Evolutionary conservation across 106 monocot genomes (phyloP).

Genomic region (Platanthera guangdongensis): DNA sequence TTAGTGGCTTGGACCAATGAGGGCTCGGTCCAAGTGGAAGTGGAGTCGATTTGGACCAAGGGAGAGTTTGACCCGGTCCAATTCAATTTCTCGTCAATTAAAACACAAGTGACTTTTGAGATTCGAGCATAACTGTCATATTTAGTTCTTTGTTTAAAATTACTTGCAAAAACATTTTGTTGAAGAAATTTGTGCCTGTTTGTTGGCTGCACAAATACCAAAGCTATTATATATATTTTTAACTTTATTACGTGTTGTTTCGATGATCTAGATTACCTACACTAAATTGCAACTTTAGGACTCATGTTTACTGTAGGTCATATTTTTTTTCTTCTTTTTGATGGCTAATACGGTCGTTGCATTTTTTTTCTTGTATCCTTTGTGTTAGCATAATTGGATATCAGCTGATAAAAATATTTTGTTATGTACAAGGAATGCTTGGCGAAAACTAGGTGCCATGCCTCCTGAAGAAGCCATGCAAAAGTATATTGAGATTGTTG

Average conservation of each 20-base stretch:
- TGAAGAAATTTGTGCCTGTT: neutral
- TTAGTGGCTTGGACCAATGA: no score
- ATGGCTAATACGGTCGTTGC: no score
- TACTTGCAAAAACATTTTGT: neutral
- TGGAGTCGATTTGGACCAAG: no score
- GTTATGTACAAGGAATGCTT: constrained; percentile 73
- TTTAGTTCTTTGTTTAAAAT: neutral
- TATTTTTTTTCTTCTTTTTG: no score
- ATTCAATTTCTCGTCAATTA: neutral
- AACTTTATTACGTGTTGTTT: neutral
- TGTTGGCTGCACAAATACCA: neutral
- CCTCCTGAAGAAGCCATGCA: constrained; percentile 97
- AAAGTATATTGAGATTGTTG: constrained; percentile 69
- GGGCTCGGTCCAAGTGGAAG: no score
- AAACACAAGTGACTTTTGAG: neutral
- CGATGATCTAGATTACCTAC: neutral
- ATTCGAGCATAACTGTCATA: neutral
- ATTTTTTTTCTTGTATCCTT: neutral
- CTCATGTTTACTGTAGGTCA: neutral
- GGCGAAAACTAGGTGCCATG: constrained; percentile 90
- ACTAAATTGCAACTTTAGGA: neutral
- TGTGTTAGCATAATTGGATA: neutral
- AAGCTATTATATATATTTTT: neutral
- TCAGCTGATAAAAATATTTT: neutral
- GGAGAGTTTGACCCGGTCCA: no score